Base-by-base conservation (phyloP, 805 yeast species). In the Metschnikowia sp. region DNA sequence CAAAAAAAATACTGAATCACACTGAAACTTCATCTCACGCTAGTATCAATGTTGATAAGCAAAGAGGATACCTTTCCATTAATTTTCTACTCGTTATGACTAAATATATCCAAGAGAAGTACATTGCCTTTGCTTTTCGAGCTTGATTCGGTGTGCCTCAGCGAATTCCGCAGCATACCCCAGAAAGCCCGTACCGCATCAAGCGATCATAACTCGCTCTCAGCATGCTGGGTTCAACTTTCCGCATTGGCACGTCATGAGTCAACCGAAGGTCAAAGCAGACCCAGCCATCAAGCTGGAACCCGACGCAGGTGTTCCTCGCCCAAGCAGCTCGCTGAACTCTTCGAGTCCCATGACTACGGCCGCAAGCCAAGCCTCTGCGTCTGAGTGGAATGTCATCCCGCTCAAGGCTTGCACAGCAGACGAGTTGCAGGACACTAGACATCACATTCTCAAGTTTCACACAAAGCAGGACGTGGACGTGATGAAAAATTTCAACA, bases 361-460 rank as follows among this genome's bases (percentile, higher is more conserved):
- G 41, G 13, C 40, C 50, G 29, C 40, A 31, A 42, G 58, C 53
- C 30, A 61, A 58, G 18, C 48, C 7, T 34, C 44, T 10, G 33
- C 40, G 9, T 31, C 44, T 8, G 75, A 68, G 42, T 72, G 77
- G 76, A 75, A 71, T 54, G 72, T 76, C 50, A 82, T 82, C 56
- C 80, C 83, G 1, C 75, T 92, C 57, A 80, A 82, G 52, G 86
- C 94, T 10, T 86, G 92, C 56, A 75, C 88, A 0, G 70, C 74
- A 46, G 83, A 83, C 39, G 96, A 88, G 44, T 65, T 88, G 31
- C 82, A 80, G 39, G 86, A 85, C 51, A 76, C 84, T 41, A 77
- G 95, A 50, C 85, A 83, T 52, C 97, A 92, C 63, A 77, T 92
- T 22, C 65, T 91, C 68, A 85, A 85, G 65, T 89, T 92, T 60